phyloP scores from a whole-genome alignment of 305 asterid species.

The Fraxinus sp. region DNA sequence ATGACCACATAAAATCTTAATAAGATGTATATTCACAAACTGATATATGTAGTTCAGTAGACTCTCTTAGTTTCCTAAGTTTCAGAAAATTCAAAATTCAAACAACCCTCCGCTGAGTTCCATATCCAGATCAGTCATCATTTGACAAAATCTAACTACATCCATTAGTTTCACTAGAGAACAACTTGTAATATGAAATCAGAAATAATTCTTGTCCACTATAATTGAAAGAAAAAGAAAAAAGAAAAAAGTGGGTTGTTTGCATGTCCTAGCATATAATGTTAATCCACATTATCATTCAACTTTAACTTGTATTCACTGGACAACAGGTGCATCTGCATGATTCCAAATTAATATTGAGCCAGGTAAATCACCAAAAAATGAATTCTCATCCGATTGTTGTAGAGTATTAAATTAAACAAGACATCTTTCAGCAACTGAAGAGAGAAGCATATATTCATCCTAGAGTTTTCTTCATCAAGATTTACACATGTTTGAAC shows the following conservation, averaged over 20 bases:
- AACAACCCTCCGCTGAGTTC: not conserved
- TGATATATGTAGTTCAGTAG: not conserved
- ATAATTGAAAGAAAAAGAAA: not conserved
- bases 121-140: constrained; percentile 17
- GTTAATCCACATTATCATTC: not conserved
- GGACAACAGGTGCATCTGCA: not conserved
- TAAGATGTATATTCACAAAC: constrained; percentile 3
- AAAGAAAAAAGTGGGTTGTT: constrained; percentile 4
- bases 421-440: constrained; percentile 10
- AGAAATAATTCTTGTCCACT: not conserved
- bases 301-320: constrained; percentile 2
- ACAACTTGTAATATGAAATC: constrained; percentile 2
- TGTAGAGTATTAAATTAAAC: not conserved
- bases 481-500: not conserved
- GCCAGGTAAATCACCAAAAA: not conserved
- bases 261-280: constrained; percentile 12
- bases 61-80: not conserved
- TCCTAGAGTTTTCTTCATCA: constrained; percentile 1
- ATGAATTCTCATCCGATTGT: not conserved
- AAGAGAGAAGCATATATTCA: constrained; percentile 10
- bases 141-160: constrained; percentile 2
- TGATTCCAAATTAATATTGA: not conserved
- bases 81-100: not conserved
- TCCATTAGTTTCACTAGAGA: not conserved
- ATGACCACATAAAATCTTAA: not conserved